Percentiles rank a stretch among this genome's conserved stretches.
Evolutionary conservation across 495 filamentous ascomycete species (phyloP).

Genomic region (Penicillium daleae): DNA sequence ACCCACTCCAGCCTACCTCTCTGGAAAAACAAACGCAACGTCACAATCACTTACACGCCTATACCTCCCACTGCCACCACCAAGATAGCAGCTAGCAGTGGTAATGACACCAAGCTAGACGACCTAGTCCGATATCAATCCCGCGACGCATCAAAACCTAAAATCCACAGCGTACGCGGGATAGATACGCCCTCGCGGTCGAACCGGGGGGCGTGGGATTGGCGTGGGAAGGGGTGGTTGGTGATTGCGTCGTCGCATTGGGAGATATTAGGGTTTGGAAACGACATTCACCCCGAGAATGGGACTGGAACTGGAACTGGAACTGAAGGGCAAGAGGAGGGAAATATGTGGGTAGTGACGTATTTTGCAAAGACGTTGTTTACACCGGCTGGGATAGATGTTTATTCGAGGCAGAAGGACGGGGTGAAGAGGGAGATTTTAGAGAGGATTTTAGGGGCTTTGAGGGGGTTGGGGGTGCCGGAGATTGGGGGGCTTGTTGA

Average conservation of each 20-base stretch:
- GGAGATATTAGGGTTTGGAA: slow-evolving; percentile 75
- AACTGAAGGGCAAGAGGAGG: slow-evolving; percentile 13
- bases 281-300: slow-evolving; percentile 44
- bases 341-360: slow-evolving; percentile 67
- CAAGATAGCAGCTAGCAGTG: background rate
- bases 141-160: slow-evolving; percentile 38
- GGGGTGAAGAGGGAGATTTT: slow-evolving; percentile 54
- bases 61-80: slow-evolving; percentile 34
- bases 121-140: slow-evolving; percentile 70
- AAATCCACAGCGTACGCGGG: slow-evolving; percentile 62
- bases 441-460: slow-evolving; percentile 45
- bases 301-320: background rate
- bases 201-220: slow-evolving; percentile 60
- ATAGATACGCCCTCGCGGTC: slow-evolving; percentile 57
- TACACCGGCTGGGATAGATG: slow-evolving; percentile 74
- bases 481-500: slow-evolving; percentile 25
- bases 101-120: slow-evolving; percentile 51
- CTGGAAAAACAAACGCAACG: slow-evolving; percentile 69
- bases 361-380: slow-evolving; percentile 77
- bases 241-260: slow-evolving; percentile 67
- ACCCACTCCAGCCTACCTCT: slow-evolving; percentile 70
- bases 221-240: slow-evolving; percentile 72
- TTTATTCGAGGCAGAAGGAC: slow-evolving; percentile 62
- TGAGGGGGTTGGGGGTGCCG: slow-evolving; percentile 39
- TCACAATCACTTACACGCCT: slow-evolving; percentile 69